Evolutionary conservation across 305 asterid genomes (phyloP).

Genomic region (Fraxinus angustifolia): DNA sequence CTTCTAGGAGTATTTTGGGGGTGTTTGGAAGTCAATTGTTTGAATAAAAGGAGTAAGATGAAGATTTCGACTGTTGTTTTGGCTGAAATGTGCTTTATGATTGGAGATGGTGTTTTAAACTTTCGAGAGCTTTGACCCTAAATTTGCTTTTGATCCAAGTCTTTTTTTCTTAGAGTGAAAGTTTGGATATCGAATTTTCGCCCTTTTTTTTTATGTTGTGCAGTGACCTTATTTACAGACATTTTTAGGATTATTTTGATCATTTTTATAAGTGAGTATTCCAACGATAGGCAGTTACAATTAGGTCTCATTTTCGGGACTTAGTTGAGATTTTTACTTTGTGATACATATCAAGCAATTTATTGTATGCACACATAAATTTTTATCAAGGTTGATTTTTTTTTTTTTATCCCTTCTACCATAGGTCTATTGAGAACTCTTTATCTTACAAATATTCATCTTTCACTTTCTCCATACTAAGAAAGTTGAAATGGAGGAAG

Average conservation of each 20-base stretch:
- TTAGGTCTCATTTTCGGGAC: neutral
- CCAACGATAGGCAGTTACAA: neutral
- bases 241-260: neutral
- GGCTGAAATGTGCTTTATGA: neutral
- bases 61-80: too few relatives aligned
- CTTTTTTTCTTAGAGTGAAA: neutral
- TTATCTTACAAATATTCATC: neutral
- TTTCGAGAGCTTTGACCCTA: neutral
- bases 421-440: neutral
- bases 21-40: neutral
- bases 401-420: neutral
- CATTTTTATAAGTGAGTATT: neutral
- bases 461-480: neutral
- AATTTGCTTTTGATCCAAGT: neutral
- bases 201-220: neutral
- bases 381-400: neutral
- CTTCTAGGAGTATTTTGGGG: neutral
- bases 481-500: neutral
- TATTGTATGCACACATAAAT: neutral
- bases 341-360: neutral
- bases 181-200: neutral
- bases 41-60: neutral
- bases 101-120: neutral
- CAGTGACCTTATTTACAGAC: neutral
- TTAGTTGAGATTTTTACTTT: neutral